A percentile compares a stretch with the other conserved stretches of the same genome.
These are phyloP conservation scores for Linum trigynum DNA, from an alignment of 345 rosid species.

Conservation along the genomic window DNA sequence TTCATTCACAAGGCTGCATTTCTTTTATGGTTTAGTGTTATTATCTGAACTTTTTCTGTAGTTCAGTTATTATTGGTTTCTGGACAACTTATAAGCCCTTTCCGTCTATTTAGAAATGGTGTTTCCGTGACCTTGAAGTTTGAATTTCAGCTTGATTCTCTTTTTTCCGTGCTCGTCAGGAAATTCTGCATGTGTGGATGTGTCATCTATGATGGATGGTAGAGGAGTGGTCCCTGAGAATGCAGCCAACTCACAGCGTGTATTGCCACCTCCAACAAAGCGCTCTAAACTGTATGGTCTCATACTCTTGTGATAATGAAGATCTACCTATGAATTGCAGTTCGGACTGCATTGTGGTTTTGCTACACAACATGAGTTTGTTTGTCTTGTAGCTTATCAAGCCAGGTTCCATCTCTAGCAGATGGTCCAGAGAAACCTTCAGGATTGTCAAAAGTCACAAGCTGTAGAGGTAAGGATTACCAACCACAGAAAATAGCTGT, in stretches of 20 bases:
- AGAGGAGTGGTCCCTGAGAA: slow-evolving; percentile 27
- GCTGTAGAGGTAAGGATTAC: slow-evolving; percentile 25
- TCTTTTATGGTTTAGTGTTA: not conserved
- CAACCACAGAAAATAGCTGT: slow-evolving; percentile 13
- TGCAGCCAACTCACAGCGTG: slow-evolving; percentile 24
- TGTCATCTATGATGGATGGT: slow-evolving; percentile 19
- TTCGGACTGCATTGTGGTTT: not conserved
- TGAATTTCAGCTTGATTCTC: slow-evolving; percentile 8
- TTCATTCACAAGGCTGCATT: not conserved
- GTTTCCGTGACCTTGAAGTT: not conserved
- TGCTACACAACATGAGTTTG: not conserved
- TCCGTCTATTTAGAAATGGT: not conserved
- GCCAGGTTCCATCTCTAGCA: slow-evolving; percentile 14
- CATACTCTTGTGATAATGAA: not conserved
- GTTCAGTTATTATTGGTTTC: not conserved
- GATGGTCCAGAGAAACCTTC: slow-evolving; percentile 25
- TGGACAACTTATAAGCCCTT: not conserved
- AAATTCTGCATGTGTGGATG: slow-evolving; percentile 21
- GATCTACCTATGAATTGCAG: slow-evolving; percentile 2
- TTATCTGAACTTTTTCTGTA: not conserved
- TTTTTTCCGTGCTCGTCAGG: slow-evolving; percentile 20
- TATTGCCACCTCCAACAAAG: slow-evolving; percentile 40
- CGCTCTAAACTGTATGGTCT: slow-evolving; percentile 43
- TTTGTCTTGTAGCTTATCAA: slow-evolving; percentile 28
- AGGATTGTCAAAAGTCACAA: slow-evolving; percentile 20